phyloP scores from a whole-genome alignment of 2,329 filamentous ascomycete genomes.

The Fusarium equiseti region DNA sequence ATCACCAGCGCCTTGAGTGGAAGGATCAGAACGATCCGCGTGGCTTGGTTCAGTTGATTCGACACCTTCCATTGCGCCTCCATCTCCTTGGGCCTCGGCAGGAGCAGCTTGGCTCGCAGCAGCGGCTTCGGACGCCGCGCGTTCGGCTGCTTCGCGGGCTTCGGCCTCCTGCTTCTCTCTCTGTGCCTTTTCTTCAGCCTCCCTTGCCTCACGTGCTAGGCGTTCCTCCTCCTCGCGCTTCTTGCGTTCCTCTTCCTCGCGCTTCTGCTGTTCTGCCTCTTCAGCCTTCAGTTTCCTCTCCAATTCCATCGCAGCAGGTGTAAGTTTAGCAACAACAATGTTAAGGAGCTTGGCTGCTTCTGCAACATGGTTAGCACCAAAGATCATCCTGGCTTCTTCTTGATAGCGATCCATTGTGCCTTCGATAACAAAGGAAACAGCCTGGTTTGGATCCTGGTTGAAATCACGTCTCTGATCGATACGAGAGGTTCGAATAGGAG shows the following conservation, averaged over 20 bases:
- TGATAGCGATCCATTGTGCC: conserved; percentile 84
- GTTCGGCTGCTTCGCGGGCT: conserved; percentile 70
- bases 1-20: conserved; percentile 42
- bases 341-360: conserved; percentile 79
- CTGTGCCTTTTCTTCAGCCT: conserved; percentile 75
- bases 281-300: conserved; percentile 77
- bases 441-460: conserved; percentile 74
- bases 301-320: conserved; percentile 85
- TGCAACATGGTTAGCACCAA: conserved; percentile 70
- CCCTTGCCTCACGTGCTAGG: conserved; percentile 75
- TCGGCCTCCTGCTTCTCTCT: conserved; percentile 78
- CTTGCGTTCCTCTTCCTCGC: conserved; percentile 69
- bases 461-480: conserved; percentile 63
- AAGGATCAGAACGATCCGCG: conserved; percentile 48
- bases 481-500: conserved; percentile 57
- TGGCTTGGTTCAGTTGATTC: conserved; percentile 63
- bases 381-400: conserved; percentile 90
- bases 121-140: conserved; percentile 71
- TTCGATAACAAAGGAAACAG: conserved; percentile 79
- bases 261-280: conserved; percentile 64
- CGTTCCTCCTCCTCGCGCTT: conserved; percentile 75
- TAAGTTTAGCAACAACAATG: conserved; percentile 77
- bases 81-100: conserved; percentile 34
- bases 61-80: conserved; percentile 80
- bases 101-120: conserved; percentile 45